Base-by-base conservation (phyloP, 1,284 basidiomycete species). In the Puccinia horiana region DNA sequence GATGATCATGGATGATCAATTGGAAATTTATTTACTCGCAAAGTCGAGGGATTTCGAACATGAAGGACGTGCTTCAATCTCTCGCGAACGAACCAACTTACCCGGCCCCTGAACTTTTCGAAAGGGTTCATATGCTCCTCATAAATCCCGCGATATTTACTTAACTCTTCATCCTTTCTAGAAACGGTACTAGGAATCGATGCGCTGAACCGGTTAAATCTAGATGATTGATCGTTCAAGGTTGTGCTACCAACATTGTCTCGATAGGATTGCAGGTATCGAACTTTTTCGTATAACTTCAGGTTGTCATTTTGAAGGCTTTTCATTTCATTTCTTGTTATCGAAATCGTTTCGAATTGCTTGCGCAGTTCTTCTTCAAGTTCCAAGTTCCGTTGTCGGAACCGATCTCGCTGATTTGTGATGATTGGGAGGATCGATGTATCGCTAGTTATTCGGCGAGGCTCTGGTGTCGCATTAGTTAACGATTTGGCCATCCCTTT, bases 91-190 rank as follows among this genome's bases (percentile, higher is more conserved):
- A 49, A 29, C n/a, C 47, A 23, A 90, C 94, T 85, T 85, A 96
- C 95, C 86, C 94, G 89, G 4, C 96, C 95, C 83, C 95, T 91
- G 90, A 99, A 98, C 4, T 93, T 94, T 87, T 98, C 95, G 87
- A 98, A 99, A 0, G 96, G 96, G 86, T 99, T 98, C 91, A 98
- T 94, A 70, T 93, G 91, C 87, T 97, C 94, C 86, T 99, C 96
- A 86, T 98, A 98, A 86, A 94, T 91, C 83, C 92, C 91, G 78
- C 93, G 91, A 87, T 98, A 99, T 86, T 92, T 93, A 84, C 92
- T 92, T 87, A 96, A 91, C 83, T 95, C 94, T 83, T 92, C 93
- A 52, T 90, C 85, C 63, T 79, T 44, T 42, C 52, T 44, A 70
- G 63, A 58, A 54, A 58, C 73, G 54, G 67, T 52, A 20, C 65